Conservation (phyloP, 345 rosid genomes). For the Linum usitatissimum region DNA sequence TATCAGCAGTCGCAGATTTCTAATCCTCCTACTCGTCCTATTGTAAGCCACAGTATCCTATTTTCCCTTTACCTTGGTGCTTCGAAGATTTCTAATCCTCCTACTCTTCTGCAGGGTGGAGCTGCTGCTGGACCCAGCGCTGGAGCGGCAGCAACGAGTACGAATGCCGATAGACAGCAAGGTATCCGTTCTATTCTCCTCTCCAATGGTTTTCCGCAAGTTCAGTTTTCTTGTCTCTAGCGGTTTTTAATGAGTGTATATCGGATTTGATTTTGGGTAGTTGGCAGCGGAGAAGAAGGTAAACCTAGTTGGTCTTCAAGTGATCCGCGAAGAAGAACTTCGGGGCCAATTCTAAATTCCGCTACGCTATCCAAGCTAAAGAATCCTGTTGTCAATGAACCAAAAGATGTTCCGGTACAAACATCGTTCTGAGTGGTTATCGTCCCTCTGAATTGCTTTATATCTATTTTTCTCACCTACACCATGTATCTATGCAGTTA, state of each 20-base stretch:
- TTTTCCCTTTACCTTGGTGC: constrained; percentile 7
- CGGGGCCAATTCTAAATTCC: constrained; percentile 37
- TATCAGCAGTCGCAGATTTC: constrained; percentile 73
- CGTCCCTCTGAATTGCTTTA: not conserved
- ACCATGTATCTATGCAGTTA: constrained; percentile 33
- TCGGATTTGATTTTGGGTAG: not conserved
- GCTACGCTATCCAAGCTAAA: constrained; percentile 42
- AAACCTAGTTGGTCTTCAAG: constrained; percentile 39
- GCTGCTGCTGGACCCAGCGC: constrained; percentile 71
- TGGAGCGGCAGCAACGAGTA: constrained; percentile 47
- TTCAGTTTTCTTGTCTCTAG: not conserved
- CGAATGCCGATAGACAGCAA: constrained; percentile 47
- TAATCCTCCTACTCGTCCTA: constrained; percentile 51
- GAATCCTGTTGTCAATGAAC: constrained; percentile 38
- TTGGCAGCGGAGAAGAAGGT: constrained; percentile 27
- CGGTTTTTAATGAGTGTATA: not conserved
- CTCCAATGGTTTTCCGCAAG: not conserved
- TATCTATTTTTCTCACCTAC: not conserved
- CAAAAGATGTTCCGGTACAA: constrained; percentile 37
- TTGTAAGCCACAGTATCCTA: constrained; percentile 28
- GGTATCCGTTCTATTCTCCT: constrained; percentile 24
- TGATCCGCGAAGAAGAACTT: constrained; percentile 38
- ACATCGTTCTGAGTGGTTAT: not conserved
- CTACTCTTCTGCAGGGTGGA: constrained; percentile 29
- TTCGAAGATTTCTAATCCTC: not conserved